Evolutionary conservation across 1,139 yeast species (phyloP).

Genomic region (Candida tetrigidarum): DNA sequence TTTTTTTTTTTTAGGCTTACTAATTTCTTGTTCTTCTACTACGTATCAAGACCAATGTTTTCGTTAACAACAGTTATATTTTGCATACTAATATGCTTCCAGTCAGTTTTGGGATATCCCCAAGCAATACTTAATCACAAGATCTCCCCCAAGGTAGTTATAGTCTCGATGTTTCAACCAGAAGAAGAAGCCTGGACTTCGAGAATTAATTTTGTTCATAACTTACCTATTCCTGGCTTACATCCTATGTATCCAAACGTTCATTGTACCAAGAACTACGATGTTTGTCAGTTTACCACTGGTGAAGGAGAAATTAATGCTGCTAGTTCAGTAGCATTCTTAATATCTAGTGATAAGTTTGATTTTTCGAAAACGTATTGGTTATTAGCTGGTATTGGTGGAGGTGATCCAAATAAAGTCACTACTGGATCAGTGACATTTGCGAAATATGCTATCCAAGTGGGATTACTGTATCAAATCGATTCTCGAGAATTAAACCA

Average conservation of each 20-base stretch:
- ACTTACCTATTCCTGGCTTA: slow-evolving; percentile 63
- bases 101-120: not conserved
- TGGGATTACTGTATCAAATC: slow-evolving; percentile 62
- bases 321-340: slow-evolving; percentile 60
- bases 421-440: slow-evolving; percentile 62
- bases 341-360: slow-evolving; percentile 56
- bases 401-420: slow-evolving; percentile 56
- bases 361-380: slow-evolving; percentile 65
- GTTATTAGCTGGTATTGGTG: slow-evolving; percentile 69
- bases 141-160: slow-evolving; percentile 51
- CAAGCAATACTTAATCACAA: not conserved
- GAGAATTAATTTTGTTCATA: slow-evolving; percentile 48
- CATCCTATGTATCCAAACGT: slow-evolving; percentile 61
- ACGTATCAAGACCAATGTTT: not conserved
- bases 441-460: slow-evolving; percentile 66
- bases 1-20: not conserved
- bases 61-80: not conserved
- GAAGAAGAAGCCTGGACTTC: slow-evolving; percentile 62
- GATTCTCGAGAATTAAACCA: slow-evolving; percentile 44
- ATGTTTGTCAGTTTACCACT: slow-evolving; percentile 64
- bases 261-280: slow-evolving; percentile 56
- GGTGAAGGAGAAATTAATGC: slow-evolving; percentile 77
- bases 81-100: not conserved
- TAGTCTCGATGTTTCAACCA: slow-evolving; percentile 58
- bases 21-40: not conserved